A percentile compares a stretch with the other conserved stretches of the same genome.
Conservation (phyloP, 345 rosid species). For the Hirschfeldia incana region DNA sequence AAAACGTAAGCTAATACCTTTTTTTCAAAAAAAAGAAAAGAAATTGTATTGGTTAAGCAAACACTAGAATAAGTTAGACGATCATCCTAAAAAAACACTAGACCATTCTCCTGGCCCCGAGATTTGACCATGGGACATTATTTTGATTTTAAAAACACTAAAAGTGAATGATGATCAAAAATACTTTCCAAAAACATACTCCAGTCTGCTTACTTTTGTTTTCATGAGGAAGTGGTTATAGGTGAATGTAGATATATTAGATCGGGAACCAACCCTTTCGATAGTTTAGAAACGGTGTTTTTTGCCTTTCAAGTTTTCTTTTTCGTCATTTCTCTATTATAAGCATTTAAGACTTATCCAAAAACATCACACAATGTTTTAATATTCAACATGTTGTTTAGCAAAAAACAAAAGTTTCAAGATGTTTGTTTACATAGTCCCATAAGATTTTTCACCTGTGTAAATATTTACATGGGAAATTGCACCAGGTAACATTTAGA, state of each 20-base stretch:
- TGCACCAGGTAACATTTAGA: too few relatives aligned
- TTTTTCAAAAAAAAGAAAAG: neutral
- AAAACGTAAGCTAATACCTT: neutral
- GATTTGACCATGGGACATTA: neutral
- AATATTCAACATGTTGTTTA: neutral
- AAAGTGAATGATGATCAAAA: neutral
- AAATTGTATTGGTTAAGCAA: neutral
- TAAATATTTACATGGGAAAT: too few relatives aligned
- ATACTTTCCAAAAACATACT: neutral
- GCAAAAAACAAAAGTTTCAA: too few relatives aligned
- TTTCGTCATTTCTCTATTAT: neutral
- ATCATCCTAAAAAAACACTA: neutral
- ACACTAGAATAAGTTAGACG: neutral
- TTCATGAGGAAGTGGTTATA: neutral
- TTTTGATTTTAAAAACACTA: neutral
- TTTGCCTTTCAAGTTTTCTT: neutral
- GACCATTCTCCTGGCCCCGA: neutral
- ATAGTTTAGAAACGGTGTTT: neutral
- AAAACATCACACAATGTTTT: neutral
- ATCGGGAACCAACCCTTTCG: neutral
- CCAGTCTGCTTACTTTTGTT: neutral
- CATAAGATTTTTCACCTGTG: neutral
- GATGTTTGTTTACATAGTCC: neutral
- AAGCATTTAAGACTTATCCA: neutral
- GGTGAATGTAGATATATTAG: neutral